Evolutionary conservation across 2,329 filamentous ascomycete species (phyloP).

Genomic region (Penicillium capsulatum): DNA sequence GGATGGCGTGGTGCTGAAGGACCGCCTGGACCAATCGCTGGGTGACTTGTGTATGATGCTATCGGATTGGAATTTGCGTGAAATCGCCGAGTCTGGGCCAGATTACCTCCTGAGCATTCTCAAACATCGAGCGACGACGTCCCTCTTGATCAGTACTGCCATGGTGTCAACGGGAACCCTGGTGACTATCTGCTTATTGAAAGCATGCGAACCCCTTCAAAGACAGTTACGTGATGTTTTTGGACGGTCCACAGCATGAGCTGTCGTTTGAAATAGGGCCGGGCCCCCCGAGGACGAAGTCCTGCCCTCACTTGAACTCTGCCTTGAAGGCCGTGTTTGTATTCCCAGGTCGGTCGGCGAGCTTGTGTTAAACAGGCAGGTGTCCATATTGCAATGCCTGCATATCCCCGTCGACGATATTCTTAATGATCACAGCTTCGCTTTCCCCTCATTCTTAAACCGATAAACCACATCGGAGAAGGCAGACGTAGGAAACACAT

Average conservation of each 20-base stretch:
- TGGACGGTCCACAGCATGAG: neutral
- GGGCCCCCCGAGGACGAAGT: neutral
- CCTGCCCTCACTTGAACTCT: neutral
- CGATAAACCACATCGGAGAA: constrained; percentile 42
- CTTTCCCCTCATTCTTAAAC: constrained; percentile 21
- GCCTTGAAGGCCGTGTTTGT: neutral
- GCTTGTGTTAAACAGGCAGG: neutral
- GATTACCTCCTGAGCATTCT: neutral
- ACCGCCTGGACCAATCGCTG: neutral
- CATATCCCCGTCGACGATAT: neutral
- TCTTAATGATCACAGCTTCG: constrained; percentile 5
- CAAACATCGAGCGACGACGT: neutral
- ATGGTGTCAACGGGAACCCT: neutral
- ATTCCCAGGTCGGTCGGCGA: neutral
- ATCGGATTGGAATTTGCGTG: neutral
- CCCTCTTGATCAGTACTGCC: neutral
- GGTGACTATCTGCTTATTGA: neutral
- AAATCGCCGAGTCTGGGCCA: neutral
- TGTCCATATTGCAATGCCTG: neutral
- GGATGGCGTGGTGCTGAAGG: neutral
- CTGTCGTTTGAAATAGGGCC: neutral
- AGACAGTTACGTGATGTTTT: neutral
- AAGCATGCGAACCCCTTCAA: neutral
- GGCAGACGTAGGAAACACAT: constrained; percentile 37
- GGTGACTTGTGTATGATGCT: neutral